Evolutionary conservation across 768 basidiomycete genomes (phyloP), one percentile per base, ranked within the genome.

Genomic region (Amanita thiersii): DNA sequence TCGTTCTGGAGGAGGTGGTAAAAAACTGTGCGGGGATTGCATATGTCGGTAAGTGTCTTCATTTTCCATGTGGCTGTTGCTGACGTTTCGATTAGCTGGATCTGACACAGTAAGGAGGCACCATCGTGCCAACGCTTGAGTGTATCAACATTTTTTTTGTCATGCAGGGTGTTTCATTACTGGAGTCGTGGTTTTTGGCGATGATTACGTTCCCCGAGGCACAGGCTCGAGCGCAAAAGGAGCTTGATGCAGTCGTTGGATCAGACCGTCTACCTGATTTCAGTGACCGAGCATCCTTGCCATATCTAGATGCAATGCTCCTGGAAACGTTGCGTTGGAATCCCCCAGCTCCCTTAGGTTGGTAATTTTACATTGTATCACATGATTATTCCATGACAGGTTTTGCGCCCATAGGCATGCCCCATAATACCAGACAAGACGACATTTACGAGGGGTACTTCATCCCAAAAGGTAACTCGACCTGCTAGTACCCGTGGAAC

Each of bases 281-380:
- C 43, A 19, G 50, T 25, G 70, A 72, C 46, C 53, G 61, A 26
- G 47, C 52, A 10, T 56, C 55, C 0, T 53, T 73, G 37, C 67
- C 71, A 0, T 72, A 65, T 45, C 37, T 71, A 14, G 61, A 67
- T n/a, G 72, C 73, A 1, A 55, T 72, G 15, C 44, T 61, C 0
- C 56, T 64, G 15, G 73, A 75, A 47, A 53, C 65, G 0, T 37
- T 71, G 44, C 60, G 72, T 11, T 72, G 69, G 68, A 49, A 58
- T 36, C 51, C 50, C 4, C 58, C 67, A n/a, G 39, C 44, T 1
- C 69, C 70, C 8, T 32, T 62, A 7, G 62, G 70, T 68, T 31
- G 5, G 41, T 30, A 25, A 34, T 40, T 43, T 6, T 4, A n/a
- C 14, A 39, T 11, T 19, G 0, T 20, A 2, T 2, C 32, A 38